A percentile compares a stretch with the other conserved stretches of the same genome.
Conservation (phyloP, 768 basidiomycete species). For the Porpolomopsis calyptriformis region DNA sequence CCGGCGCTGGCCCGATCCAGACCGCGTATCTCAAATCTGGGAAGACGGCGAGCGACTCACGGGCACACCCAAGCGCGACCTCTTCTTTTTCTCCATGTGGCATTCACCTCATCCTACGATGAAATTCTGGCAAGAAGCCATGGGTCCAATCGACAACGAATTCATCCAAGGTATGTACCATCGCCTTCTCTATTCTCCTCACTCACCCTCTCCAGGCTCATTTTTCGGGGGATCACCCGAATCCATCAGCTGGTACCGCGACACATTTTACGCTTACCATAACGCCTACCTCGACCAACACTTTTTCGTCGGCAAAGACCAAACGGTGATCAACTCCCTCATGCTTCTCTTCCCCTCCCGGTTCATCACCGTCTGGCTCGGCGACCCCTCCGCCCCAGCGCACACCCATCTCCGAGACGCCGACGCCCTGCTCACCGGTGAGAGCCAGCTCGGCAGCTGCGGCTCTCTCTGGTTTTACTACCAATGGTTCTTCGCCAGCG, state of each 20-base stretch:
- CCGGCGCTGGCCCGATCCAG: conserved; percentile 36
- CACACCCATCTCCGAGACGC: conserved; percentile 9
- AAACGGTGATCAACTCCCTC: conserved; percentile 41
- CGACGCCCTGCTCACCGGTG: conserved; percentile 6
- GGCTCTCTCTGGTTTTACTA: conserved; percentile 39
- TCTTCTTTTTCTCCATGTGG: conserved; percentile 39
- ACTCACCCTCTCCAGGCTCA: conserved; percentile 30
- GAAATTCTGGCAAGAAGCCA: conserved; percentile 31
- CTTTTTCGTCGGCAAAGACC: conserved; percentile 49
- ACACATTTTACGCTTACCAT: conserved; percentile 40
- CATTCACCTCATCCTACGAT: conserved; percentile 23
- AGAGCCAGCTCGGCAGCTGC: conserved; percentile 29
- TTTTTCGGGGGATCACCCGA: conserved; percentile 44
- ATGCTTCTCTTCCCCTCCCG: conserved; percentile 35
- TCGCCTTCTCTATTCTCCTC: neutral
- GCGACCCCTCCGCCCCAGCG: conserved; percentile 14
- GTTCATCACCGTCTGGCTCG: conserved; percentile 33
- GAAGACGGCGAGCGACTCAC: conserved; percentile 21
- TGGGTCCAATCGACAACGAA: conserved; percentile 41
- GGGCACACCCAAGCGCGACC: conserved; percentile 27
- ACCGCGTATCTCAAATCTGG: conserved; percentile 32
- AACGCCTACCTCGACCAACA: conserved; percentile 36
- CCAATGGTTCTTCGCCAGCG: conserved; percentile 35
- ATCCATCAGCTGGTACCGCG: conserved; percentile 36
- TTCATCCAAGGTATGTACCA: conserved; percentile 38